A percentile compares a stretch with the other conserved stretches of the same genome.
Conservation (phyloP, 768 basidiomycete species). For the Phanerochaete carnosa region DNA sequence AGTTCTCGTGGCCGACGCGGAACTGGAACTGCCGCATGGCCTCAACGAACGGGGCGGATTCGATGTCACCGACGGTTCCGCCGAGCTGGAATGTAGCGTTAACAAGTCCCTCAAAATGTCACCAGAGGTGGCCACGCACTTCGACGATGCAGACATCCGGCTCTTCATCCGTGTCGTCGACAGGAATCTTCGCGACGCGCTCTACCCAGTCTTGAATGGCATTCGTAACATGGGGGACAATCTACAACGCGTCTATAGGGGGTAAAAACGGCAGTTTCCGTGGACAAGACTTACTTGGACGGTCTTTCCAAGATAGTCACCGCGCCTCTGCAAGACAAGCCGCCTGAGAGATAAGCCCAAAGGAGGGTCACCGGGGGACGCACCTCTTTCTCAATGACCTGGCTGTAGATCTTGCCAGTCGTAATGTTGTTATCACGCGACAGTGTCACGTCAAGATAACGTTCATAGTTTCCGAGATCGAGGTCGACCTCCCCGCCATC, state of each 20-base stretch:
- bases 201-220: slow-evolving; percentile 99
- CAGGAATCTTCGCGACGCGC: slow-evolving; percentile 89
- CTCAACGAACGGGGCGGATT: slow-evolving; percentile 96
- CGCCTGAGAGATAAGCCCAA: not conserved
- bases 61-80: slow-evolving; percentile 98
- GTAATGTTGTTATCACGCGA: slow-evolving; percentile 97
- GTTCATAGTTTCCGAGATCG: slow-evolving; percentile 97
- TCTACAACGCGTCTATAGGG: slow-evolving; percentile 39
- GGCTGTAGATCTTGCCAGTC: slow-evolving; percentile 95
- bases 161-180: slow-evolving; percentile 88
- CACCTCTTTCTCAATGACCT: slow-evolving; percentile 97
- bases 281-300: slow-evolving; percentile 66
- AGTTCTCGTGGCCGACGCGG: slow-evolving; percentile 94
- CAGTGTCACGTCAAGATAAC: slow-evolving; percentile 93
- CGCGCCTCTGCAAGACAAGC: slow-evolving; percentile 56
- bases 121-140: slow-evolving; percentile 39
- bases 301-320: slow-evolving; percentile 93
- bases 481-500: slow-evolving; percentile 98
- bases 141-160: slow-evolving; percentile 98
- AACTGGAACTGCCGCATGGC: slow-evolving; percentile 99
- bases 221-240: slow-evolving; percentile 94
- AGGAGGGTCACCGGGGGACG: slow-evolving; percentile 18
- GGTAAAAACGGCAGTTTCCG: not conserved
- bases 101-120: too few relatives aligned
- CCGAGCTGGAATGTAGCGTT: slow-evolving; percentile 86